Evolutionary conservation across 192 early-diverging fungal genomes (phyloP).

Genomic region (Geosiphon pyriformis): DNA sequence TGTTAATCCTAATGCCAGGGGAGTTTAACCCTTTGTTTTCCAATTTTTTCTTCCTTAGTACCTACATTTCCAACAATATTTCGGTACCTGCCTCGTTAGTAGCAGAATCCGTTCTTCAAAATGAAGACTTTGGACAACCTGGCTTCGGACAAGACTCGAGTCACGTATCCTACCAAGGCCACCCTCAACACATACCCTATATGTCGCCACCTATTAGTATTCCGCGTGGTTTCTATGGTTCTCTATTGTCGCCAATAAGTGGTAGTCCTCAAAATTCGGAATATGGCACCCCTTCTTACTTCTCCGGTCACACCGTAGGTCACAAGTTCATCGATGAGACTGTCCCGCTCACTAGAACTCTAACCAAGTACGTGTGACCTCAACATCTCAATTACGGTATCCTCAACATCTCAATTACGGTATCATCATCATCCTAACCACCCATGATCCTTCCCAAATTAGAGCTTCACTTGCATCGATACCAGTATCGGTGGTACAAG

Average conservation of each 20-base stretch:
- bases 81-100: conserved; percentile 14
- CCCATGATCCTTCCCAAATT: not conserved
- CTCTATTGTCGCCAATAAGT: not conserved
- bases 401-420: not conserved
- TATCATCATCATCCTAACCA: not conserved
- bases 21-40: not conserved
- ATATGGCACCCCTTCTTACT: not conserved
- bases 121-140: not conserved
- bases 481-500: conserved; percentile 6
- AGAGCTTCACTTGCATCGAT: conserved; percentile 1
- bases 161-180: not conserved
- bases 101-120: not conserved
- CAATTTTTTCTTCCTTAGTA: conserved; percentile 15
- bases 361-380: not conserved
- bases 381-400: no score
- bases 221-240: not conserved
- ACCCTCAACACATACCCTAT: not conserved
- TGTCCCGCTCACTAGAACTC: conserved; percentile 1
- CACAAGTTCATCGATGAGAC: not conserved
- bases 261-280: not conserved
- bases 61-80: conserved; percentile 22
- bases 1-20: not conserved
- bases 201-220: not conserved
- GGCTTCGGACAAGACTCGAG: not conserved
- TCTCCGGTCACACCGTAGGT: not conserved